Evolutionary conservation across 2,329 filamentous ascomycete species (phyloP).

Genomic region (Claviceps arundinis): DNA sequence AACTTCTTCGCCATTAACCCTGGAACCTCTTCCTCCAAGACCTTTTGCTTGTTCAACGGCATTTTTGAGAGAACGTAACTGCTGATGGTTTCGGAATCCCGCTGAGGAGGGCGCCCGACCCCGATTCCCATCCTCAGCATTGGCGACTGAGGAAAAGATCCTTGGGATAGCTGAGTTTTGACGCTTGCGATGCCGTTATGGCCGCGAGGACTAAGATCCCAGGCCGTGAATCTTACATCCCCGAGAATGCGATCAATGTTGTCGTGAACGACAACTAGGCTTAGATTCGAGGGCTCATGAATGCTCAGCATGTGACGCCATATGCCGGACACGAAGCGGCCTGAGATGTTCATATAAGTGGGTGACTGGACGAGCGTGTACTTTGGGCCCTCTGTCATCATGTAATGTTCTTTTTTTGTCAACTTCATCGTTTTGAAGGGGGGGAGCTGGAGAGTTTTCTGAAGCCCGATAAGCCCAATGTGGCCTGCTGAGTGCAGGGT

Average conservation of each 20-base stretch:
- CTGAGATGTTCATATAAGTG: slow-evolving; percentile 74
- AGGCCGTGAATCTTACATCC: slow-evolving; percentile 49
- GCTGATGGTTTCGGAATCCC: slow-evolving; percentile 55
- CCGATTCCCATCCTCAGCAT: slow-evolving; percentile 62
- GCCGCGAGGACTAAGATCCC: slow-evolving; percentile 50
- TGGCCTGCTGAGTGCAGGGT: slow-evolving; percentile 86
- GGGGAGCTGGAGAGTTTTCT: slow-evolving; percentile 30
- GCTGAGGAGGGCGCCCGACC: slow-evolving; percentile 66
- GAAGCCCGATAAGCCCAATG: slow-evolving; percentile 52
- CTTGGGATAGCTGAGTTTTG: slow-evolving; percentile 32
- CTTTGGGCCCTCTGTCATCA: slow-evolving; percentile 33
- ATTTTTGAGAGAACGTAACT: slow-evolving; percentile 66
- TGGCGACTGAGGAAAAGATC: slow-evolving; percentile 25
- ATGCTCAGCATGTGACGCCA: slow-evolving; percentile 43
- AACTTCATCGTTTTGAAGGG: slow-evolving; percentile 31
- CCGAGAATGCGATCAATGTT: slow-evolving; percentile 68
- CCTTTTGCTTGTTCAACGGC: slow-evolving; percentile 33
- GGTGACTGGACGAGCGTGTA: slow-evolving; percentile 64
- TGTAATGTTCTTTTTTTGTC: slow-evolving; percentile 36
- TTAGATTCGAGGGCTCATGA: slow-evolving; percentile 21
- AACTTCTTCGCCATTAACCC: slow-evolving; percentile 38
- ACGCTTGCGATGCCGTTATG: slow-evolving; percentile 67
- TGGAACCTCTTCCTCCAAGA: slow-evolving; percentile 39
- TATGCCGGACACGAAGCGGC: slow-evolving; percentile 52
- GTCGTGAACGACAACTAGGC: slow-evolving; percentile 73